Conservation (phyloP, 257 asterid species). For the Capsicum rhomboideum region DNA sequence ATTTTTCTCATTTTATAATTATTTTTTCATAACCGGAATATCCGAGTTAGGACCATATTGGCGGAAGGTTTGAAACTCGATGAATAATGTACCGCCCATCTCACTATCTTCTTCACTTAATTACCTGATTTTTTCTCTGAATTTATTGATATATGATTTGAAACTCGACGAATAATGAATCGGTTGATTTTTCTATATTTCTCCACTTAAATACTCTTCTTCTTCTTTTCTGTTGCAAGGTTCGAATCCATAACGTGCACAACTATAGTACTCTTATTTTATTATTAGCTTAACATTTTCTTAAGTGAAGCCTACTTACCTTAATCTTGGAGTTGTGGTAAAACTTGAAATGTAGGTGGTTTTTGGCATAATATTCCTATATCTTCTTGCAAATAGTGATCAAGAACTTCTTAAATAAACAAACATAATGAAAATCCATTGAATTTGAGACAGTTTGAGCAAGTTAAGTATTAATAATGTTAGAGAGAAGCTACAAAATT, state of each 20-base stretch:
- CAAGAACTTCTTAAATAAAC: not conserved
- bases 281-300: not conserved
- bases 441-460: not conserved
- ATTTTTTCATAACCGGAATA: no score
- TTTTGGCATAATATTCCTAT: constrained; percentile 35
- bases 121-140: no score
- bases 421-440: not conserved
- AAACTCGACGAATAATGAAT: not conserved
- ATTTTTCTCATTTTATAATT: not conserved
- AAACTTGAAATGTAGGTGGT: constrained; percentile 9
- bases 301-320: constrained; percentile 32
- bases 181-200: no score
- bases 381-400: constrained; percentile 29
- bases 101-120: no score
- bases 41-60: no score
- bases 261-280: not conserved
- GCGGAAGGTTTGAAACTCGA: no score
- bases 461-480: not conserved
- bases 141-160: no score
- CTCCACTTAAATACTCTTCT: not conserved
- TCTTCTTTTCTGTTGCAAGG: not conserved
- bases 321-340: constrained; percentile 18
- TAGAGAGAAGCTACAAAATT: not conserved
- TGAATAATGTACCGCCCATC: no score
- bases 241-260: not conserved